phyloP scores from a whole-genome alignment of 2,329 filamentous ascomycete genomes.

The Trichoderma atrobrunneum region DNA sequence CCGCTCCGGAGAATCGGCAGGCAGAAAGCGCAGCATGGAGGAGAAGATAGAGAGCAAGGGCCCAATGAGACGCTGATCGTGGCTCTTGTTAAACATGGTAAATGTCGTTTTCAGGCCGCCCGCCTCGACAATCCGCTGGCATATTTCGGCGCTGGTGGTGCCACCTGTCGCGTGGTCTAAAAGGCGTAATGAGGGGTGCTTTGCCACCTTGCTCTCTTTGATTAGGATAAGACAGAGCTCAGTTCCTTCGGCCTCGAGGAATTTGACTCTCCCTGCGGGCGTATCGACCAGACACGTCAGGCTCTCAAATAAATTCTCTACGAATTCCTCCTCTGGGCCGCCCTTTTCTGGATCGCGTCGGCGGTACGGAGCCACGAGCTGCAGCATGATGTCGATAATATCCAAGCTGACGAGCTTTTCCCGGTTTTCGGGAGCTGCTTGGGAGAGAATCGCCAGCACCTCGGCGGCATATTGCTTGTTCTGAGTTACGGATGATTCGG shows the following conservation, averaged over 20 bases:
- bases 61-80: conserved; percentile 67
- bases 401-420: conserved; percentile 62
- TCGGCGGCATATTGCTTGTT: conserved; percentile 97
- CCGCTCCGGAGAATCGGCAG: conserved; percentile 71
- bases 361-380: conserved; percentile 80
- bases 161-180: conserved; percentile 74
- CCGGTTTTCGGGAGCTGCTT: conserved; percentile 67
- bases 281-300: conserved; percentile 79
- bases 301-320: conserved; percentile 89
- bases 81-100: conserved; percentile 80
- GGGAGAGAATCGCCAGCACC: conserved; percentile 82
- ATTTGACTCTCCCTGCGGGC: conserved; percentile 69
- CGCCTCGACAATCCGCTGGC: conserved; percentile 73
- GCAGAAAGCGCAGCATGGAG: conserved; percentile 74
- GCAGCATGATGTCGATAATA: conserved; percentile 75
- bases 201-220: conserved; percentile 81
- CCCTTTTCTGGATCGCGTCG: conserved; percentile 82
- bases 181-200: conserved; percentile 71
- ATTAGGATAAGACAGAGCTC: conserved; percentile 92
- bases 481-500: conserved; percentile 69
- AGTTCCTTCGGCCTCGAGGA: conserved; percentile 85
- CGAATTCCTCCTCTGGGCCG: conserved; percentile 88
- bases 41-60: conserved; percentile 84
- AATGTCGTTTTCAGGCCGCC: conserved; percentile 84
- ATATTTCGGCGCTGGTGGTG: conserved; percentile 56